These are phyloP conservation scores for Aspergillus pseudoterreus DNA, from an alignment of 2,329 filamentous ascomycete species.

Conservation along the genomic window DNA sequence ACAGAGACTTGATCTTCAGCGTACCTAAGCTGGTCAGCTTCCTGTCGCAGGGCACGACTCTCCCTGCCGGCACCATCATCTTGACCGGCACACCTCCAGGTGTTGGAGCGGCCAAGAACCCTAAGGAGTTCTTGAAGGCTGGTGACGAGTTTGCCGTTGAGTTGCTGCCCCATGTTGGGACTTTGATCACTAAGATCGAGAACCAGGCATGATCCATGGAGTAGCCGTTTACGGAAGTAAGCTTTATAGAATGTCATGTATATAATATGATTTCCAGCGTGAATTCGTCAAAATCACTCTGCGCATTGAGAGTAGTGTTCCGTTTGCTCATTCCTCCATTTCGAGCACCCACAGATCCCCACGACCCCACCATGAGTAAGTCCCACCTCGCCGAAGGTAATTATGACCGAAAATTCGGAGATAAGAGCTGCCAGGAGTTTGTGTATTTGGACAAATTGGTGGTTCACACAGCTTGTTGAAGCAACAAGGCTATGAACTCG, in stretches of 20 bases:
- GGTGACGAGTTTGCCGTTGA: conserved; percentile 50
- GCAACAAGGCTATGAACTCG: no score
- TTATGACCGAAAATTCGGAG: no score
- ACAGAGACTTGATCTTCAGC: conserved; percentile 53
- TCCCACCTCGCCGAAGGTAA: neutral
- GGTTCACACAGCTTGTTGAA: no score
- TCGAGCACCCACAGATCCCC: neutral
- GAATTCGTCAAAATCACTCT: neutral
- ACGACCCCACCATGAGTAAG: conserved; percentile 1
- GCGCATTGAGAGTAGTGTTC: neutral
- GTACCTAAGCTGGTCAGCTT: conserved; percentile 44
- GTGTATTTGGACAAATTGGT: no score
- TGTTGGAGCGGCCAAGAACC: conserved; percentile 38
- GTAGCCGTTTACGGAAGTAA: neutral
- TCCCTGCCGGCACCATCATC: conserved; percentile 42
- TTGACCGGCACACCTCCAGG: conserved; percentile 44
- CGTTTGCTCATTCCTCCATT: neutral
- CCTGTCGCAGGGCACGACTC: conserved; percentile 40
- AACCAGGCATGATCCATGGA: conserved; percentile 17
- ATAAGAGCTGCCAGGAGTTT: no score
- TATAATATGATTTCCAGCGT: neutral
- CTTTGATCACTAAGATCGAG: conserved; percentile 45
- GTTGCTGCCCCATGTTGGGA: conserved; percentile 48
- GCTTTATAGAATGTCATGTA: neutral
- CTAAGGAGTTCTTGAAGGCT: conserved; percentile 41